Evolutionary conservation across 257 asterid species (phyloP).

Genomic region (Solanum stenotomum): DNA sequence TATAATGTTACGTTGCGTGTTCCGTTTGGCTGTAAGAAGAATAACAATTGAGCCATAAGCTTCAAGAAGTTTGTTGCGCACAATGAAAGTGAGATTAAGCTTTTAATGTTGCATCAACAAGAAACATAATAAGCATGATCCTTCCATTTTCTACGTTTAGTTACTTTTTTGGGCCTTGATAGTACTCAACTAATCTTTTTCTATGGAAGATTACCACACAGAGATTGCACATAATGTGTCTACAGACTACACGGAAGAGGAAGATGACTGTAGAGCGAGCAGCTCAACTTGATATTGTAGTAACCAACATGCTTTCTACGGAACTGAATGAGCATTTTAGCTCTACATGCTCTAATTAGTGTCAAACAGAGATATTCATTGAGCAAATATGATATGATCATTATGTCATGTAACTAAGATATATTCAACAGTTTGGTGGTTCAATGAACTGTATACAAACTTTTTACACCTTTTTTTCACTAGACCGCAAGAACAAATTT

Average conservation of each 20-base stretch:
- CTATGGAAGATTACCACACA: neutral
- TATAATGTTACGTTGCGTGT: too few species aligned
- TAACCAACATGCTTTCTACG: neutral
- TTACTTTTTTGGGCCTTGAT: neutral
- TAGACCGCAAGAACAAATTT: neutral
- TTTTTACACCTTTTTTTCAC: neutral
- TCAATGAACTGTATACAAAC: neutral
- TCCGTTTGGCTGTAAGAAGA: neutral
- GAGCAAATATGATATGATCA: neutral
- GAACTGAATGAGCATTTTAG: neutral
- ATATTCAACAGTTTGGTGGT: neutral
- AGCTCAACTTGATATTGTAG: neutral
- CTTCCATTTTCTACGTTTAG: too few species aligned
- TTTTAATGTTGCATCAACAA: too few species aligned
- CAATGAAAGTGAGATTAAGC: constrained; percentile 9
- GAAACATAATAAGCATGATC: neutral
- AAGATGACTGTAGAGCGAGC: neutral
- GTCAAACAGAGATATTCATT: neutral
- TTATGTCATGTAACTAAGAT: neutral
- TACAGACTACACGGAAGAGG: neutral
- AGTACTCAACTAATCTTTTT: too few species aligned
- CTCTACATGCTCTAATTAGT: neutral
- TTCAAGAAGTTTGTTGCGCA: constrained; percentile 43
- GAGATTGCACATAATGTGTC: neutral
- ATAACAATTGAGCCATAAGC: neutral